Conservation (phyloP, 371 early-diverging fungal species). For the Circinella umbellata region DNA sequence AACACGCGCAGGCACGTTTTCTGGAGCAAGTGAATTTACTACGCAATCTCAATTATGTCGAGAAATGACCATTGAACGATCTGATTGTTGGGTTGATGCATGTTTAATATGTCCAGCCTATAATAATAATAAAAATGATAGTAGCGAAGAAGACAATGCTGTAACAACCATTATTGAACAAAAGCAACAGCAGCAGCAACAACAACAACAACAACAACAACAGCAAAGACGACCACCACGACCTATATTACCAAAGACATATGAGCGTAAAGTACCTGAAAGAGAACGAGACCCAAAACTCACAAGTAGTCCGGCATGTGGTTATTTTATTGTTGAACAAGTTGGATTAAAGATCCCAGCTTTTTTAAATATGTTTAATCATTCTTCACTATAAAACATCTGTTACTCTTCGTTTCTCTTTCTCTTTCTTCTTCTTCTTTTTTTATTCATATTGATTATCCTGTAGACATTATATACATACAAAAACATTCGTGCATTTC, state of each 20-base stretch:
- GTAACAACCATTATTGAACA: not conserved
- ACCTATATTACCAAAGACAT: slow-evolving; percentile 17
- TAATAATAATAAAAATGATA: not conserved
- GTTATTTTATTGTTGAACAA: slow-evolving; percentile 24
- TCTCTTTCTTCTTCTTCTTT: no score
- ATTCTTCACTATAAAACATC: no score
- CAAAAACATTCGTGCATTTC: no score
- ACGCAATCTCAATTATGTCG: not conserved
- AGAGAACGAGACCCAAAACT: slow-evolving; percentile 15
- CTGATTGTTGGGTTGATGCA: slow-evolving; percentile 20
- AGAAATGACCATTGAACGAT: slow-evolving; percentile 17
- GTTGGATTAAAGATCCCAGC: slow-evolving; percentile 21
- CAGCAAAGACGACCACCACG: slow-evolving; percentile 9
- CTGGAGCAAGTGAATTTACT: slow-evolving; percentile 29
- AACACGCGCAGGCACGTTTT: slow-evolving; percentile 28
- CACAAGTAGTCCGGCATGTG: slow-evolving; percentile 19
- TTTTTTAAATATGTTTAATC: slow-evolving; percentile 19
- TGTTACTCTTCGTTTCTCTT: no score
- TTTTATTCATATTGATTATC: no score
- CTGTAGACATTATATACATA: no score
- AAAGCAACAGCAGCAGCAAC: not conserved
- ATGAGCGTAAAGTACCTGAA: slow-evolving; percentile 19
- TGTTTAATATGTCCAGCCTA: slow-evolving; percentile 13
- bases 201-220: not conserved
- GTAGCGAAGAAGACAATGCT: not conserved